phyloP scores from a whole-genome alignment of 148 eudicot species.

The Rhododendron griersonianum region DNA sequence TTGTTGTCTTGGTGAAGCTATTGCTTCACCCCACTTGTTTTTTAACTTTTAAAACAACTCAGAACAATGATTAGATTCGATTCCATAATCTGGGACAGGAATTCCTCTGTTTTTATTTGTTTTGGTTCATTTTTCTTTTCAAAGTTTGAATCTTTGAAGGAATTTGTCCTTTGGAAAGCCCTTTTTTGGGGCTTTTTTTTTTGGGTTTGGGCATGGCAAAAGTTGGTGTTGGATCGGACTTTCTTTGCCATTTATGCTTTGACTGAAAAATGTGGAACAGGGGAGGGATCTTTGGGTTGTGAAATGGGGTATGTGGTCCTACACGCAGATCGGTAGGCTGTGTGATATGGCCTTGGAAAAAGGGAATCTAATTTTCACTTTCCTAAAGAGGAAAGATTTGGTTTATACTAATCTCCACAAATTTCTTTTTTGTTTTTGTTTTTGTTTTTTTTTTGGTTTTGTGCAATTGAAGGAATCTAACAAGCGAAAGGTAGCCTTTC shows the following conservation, averaged over 20 bases:
- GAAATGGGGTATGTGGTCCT: not conserved
- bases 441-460: not conserved
- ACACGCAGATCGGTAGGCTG: not conserved
- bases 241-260: constrained; percentile 11
- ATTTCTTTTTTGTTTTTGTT: not conserved
- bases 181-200: not conserved
- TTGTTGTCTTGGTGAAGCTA: not conserved
- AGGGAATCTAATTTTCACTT: not conserved
- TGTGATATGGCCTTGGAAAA: not conserved
- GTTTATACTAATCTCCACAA: not conserved
- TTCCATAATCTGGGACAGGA: not conserved
- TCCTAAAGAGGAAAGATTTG: not conserved
- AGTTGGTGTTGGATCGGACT: constrained; percentile 6
- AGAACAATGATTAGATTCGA: constrained; percentile 7
- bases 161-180: constrained; percentile 4
- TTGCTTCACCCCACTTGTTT: constrained; percentile 13
- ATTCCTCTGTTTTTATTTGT: not conserved
- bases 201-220: not conserved
- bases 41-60: not conserved
- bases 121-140: not conserved
- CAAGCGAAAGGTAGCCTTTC: not conserved
- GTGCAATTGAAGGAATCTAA: not conserved
- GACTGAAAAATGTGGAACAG: constrained; percentile 5
- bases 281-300: not conserved
- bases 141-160: constrained; percentile 6